Percentiles rank a stretch among this genome's conserved stretches.
These are phyloP conservation scores for Gliomastix tumulicola DNA, from an alignment of 2,329 filamentous ascomycete genomes.

Conservation along the genomic window DNA sequence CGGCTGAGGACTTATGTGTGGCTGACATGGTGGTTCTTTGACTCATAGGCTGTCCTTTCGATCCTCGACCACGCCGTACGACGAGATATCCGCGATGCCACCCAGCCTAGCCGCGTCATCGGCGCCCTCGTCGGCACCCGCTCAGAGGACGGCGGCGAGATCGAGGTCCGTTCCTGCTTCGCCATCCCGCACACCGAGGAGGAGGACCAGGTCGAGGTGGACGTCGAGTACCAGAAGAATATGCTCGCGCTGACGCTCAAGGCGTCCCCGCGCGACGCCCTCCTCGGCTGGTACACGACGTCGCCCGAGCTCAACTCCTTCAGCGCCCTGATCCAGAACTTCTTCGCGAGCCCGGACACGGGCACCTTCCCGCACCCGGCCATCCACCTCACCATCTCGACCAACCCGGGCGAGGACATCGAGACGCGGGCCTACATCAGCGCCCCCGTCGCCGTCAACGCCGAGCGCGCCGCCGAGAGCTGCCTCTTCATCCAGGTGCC, in stretches of 20 bases:
- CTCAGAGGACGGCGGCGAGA: conserved; percentile 93
- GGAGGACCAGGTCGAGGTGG: conserved; percentile 96
- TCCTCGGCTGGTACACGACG: conserved; percentile 98
- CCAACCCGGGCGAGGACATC: conserved; percentile 80
- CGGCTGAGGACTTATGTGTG: not conserved
- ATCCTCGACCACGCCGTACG: conserved; percentile 92
- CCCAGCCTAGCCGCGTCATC: conserved; percentile 91
- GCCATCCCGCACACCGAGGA: conserved; percentile 98
- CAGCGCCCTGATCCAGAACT: conserved; percentile 95
- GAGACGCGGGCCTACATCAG: conserved; percentile 92
- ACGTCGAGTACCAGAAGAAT: conserved; percentile 99
- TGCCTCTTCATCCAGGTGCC: conserved; percentile 97
- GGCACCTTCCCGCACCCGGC: conserved; percentile 97
- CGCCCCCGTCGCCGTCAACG: conserved; percentile 87
- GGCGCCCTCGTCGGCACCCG: conserved; percentile 89
- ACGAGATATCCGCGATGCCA: conserved; percentile 60
- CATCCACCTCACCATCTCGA: conserved; percentile 91
- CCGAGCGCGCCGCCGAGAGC: conserved; percentile 90
- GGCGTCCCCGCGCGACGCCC: conserved; percentile 85
- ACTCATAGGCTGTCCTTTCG: conserved; percentile 59
- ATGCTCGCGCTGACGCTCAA: conserved; percentile 95
- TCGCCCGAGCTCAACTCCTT: conserved; percentile 97
- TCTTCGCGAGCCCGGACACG: conserved; percentile 94
- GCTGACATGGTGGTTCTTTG: not conserved
- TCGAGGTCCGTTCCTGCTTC: conserved; percentile 93